A percentile compares a stretch with the other conserved stretches of the same genome.
Conservation (phyloP, 495 filamentous ascomycete species). For the Chaetomium tenue region DNA sequence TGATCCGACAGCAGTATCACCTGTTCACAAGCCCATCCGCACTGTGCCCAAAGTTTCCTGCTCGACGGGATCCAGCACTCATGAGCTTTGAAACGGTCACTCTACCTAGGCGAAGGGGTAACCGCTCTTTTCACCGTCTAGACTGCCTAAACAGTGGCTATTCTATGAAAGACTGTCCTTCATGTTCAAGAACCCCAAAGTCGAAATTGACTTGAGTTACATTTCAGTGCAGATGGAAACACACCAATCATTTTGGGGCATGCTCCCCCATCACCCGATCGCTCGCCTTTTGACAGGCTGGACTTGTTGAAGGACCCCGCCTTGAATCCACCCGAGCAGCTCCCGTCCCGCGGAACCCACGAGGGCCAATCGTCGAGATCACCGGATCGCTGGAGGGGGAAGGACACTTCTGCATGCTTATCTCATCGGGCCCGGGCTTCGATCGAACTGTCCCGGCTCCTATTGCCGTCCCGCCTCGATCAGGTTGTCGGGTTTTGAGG, state of each 20-base stretch:
- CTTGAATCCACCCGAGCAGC: neutral
- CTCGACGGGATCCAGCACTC: too few relatives aligned
- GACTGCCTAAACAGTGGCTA: too few relatives aligned
- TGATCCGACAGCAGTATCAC: constrained; percentile 2
- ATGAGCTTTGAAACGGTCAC: too few relatives aligned
- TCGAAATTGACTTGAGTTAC: constrained; percentile 13
- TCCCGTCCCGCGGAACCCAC: constrained; percentile 13
- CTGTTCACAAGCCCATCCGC: neutral
- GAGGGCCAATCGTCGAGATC: constrained; percentile 30
- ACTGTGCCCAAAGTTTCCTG: too few relatives aligned
- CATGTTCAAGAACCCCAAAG: constrained; percentile 3
- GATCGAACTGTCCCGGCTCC: constrained; percentile 3
- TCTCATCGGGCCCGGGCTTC: constrained; percentile 1
- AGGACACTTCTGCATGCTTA: constrained; percentile 9
- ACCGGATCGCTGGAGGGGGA: constrained; percentile 21
- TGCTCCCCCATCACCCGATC: constrained; percentile 29
- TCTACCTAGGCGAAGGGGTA: too few relatives aligned
- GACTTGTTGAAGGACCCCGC: constrained; percentile 14
- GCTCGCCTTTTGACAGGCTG: constrained; percentile 20
- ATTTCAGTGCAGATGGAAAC: constrained; percentile 14
- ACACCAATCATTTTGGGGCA: constrained; percentile 24
- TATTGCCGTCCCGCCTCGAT: constrained; percentile 1
- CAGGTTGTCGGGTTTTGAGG: neutral
- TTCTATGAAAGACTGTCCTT: neutral
- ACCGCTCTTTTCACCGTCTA: too few relatives aligned